Evolutionary conservation across 1,284 basidiomycete genomes (phyloP), one percentile per base, ranked within the genome.

Genomic region (Tilletia caries): DNA sequence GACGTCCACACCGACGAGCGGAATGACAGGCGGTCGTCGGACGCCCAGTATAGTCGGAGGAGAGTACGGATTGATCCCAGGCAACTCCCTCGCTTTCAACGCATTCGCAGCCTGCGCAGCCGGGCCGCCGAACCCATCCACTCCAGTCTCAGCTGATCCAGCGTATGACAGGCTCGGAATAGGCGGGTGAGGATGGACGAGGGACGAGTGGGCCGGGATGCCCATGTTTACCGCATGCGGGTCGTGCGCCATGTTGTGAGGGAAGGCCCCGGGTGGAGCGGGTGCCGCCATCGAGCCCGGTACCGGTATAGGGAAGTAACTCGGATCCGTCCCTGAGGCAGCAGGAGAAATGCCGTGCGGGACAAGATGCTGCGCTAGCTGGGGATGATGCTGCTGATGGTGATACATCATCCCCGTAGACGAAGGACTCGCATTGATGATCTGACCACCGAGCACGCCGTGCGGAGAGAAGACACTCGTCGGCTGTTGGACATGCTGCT

Each of bases 21-120:
- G 58, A 29, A 62, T 62, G 29, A 62, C 58, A 34, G 58, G 58
- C 18, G 58, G 29, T 13, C 58, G 58, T 12, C 58, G 58, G 0
- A 62, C 58, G 29, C 58, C 58, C 8, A 62, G 34, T 29, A 62
- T 29, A 20, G 58, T 62, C 58, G 58, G 58, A 34, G 58, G 58
- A 10, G 32, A 33, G 58, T 62, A 62, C 27, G 58, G 58, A 29
- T 62, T 62, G 58, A 62, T 50, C 20, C 48, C 23, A 6, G 23
- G 20, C 2, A 18, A 50, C 37, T 41, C 37, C 37, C 15, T 41
- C 37, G 37, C 37, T 15, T 41, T 41, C 37, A 41, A 41, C 10
- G 37, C 37, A 41, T 41, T 41, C 1, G 37, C 37, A 41, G 15
- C 37, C 37, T 10, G 10, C 37, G 15, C 8, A 41, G 37, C 37